Conservation (phyloP, 225 moss, liverwort and hornwort species). For the Pseudoscleropodium purum region DNA sequence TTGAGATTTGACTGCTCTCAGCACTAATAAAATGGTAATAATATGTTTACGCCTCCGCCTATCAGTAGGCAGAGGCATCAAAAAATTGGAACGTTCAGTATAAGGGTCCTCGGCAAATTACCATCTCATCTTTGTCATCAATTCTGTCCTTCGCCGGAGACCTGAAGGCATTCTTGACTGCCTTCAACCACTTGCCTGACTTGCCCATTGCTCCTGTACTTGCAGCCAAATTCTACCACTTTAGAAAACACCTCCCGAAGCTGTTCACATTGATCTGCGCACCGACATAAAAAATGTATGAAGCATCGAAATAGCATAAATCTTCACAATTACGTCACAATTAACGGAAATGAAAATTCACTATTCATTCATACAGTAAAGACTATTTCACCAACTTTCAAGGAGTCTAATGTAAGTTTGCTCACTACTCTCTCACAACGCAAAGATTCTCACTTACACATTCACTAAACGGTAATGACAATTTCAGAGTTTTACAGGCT, state of each 20-base stretch:
- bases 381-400: neutral
- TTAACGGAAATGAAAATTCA: neutral
- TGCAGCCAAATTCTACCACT: conserved; percentile 12
- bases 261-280: conserved; percentile 11
- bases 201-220: conserved; percentile 37
- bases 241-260: conserved; percentile 1
- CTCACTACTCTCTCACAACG: neutral
- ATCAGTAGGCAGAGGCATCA: neutral
- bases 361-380: neutral
- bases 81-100: neutral
- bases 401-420: neutral
- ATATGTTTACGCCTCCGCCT: neutral
- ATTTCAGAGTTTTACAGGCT: neutral
- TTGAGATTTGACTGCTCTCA: neutral
- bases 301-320: neutral
- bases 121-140: conserved; percentile 37
- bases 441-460: neutral
- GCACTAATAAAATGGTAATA: neutral
- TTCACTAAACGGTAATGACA: neutral
- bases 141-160: conserved; percentile 36
- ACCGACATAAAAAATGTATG: neutral
- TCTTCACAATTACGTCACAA: neutral
- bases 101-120: neutral
- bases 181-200: conserved; percentile 49
- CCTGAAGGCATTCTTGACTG: conserved; percentile 43